Percentiles rank a stretch among this genome's conserved stretches.
Conservation (phyloP, 257 asterid species). For the Fraxinus americana region DNA sequence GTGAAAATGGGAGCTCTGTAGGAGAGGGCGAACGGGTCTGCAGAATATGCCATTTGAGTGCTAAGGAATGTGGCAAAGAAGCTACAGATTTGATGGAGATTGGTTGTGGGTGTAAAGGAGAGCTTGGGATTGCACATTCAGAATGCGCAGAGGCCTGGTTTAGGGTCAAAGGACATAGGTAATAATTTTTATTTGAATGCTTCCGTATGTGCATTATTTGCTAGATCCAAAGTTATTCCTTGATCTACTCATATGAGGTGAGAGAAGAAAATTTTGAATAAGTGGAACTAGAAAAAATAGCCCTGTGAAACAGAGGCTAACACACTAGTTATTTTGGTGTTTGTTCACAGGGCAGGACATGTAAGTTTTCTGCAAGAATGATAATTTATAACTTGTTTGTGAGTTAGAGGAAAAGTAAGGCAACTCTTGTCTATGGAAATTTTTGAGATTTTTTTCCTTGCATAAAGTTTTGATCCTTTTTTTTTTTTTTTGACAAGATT, state of each 20-base stretch:
- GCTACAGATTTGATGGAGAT: constrained; percentile 63
- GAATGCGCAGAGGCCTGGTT: constrained; percentile 85
- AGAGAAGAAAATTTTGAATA: too few species aligned
- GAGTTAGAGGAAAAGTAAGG: neutral
- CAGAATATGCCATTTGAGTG: constrained; percentile 77
- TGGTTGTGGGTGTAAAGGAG: constrained; percentile 95
- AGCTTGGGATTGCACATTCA: constrained; percentile 73
- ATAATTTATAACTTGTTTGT: neutral
- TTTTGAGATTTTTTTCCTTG: neutral
- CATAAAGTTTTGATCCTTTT: neutral
- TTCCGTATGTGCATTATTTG: constrained; percentile 8
- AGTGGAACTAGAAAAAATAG: neutral
- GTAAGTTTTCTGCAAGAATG: neutral
- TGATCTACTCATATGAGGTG: neutral
- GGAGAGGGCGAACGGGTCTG: constrained; percentile 52
- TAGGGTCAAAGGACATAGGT: constrained; percentile 73
- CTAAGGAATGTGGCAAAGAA: constrained; percentile 44
- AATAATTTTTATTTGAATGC: constrained; percentile 7
- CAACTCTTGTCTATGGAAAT: too few species aligned
- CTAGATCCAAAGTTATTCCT: neutral
- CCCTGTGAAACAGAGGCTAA: neutral
- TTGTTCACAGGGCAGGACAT: neutral
- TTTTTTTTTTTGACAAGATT: neutral
- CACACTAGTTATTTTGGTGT: neutral
- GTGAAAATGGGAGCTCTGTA: constrained; percentile 4